Evolutionary conservation across 2,329 filamentous ascomycete genomes (phyloP).

Genomic region (Pseudonectria foliicola): DNA sequence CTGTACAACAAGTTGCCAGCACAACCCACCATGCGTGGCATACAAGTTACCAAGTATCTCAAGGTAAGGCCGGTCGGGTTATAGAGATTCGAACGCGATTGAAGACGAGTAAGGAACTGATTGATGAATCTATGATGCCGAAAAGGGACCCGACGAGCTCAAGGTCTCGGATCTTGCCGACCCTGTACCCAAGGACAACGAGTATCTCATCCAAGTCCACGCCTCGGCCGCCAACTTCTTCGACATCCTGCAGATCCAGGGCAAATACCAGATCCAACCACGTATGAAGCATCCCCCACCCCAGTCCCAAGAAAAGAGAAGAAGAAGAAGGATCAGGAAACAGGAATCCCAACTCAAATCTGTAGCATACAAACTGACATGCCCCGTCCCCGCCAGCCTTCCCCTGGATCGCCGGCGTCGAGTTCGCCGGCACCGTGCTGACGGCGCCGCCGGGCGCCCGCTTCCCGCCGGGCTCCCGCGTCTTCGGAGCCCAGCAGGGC

Average conservation of each 20-base stretch:
- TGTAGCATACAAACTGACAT: no score
- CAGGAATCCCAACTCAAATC: no score
- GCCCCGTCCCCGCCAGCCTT: constrained; percentile 43
- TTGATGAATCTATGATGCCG: not conserved
- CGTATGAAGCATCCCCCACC: constrained; percentile 36
- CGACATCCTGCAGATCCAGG: constrained; percentile 89
- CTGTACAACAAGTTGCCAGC: no score
- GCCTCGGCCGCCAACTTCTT: constrained; percentile 94
- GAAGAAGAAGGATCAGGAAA: no score
- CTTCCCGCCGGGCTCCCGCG: constrained; percentile 71
- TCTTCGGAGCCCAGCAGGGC: constrained; percentile 83
- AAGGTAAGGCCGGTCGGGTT: no score
- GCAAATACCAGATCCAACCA: constrained; percentile 91
- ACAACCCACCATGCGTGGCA: constrained; percentile 58
- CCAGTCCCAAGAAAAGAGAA: no score
- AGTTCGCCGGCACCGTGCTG: constrained; percentile 77
- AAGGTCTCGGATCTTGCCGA: constrained; percentile 67
- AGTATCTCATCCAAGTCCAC: constrained; percentile 84
- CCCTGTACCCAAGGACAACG: constrained; percentile 59
- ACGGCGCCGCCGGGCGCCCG: constrained; percentile 49
- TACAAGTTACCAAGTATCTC: constrained; percentile 67
- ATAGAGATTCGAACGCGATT: no score
- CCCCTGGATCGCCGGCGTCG: constrained; percentile 79
- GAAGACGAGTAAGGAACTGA: no score
- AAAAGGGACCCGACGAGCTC: constrained; percentile 71